Base-by-base conservation (phyloP, 1,139 yeast genomes). In the Candida sanyaensis region DNA sequence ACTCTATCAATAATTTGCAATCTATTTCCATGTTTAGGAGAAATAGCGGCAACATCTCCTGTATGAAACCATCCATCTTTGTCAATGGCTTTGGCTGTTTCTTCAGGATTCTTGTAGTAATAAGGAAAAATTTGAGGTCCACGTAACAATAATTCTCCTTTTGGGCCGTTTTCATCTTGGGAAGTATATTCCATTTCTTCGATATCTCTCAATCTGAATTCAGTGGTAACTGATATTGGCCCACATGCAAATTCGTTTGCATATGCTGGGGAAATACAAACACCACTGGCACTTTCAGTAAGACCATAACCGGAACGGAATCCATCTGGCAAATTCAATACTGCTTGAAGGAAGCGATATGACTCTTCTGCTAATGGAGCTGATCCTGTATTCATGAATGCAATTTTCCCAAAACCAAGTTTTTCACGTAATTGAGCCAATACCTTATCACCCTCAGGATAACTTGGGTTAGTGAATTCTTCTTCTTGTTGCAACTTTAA, bases 1-100 rank as follows among this genome's bases (percentile, higher is more conserved):
- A 72, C 77, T 43, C 78, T 58, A 49, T 73, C 78, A 47, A 73
- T 65, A 44, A 73, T 71, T 45, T 57, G 63, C 27, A 73, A 53
- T 48, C 68, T 57, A 34, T 55, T 54, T 12, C 62, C 60, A 43
- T 45, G 37, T 6, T 33, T 23, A 5, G 55, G 57, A 46, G 61
- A 62, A 39, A 73, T 54, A 17, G 53, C 55, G 8, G 72, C 77
- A 44, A 73, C 63, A 55, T 73, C 78, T 9, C 78, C 78, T 13
- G 76, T 68, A 31, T 56, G 53, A 51, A 70, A 66, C 77, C 77
- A 73, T 13, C 77, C 91, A 24, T 86, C 86, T 37, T 70, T 64
- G 55, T 82, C 86, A 43, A 83, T 59, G 4, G 81, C 69, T 51
- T 70, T 69, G 2, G 52, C 61, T 5, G 77, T 71, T 55, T 71